Evolutionary conservation across 805 yeast species (phyloP).

Genomic region (Candida odintsovae): DNA sequence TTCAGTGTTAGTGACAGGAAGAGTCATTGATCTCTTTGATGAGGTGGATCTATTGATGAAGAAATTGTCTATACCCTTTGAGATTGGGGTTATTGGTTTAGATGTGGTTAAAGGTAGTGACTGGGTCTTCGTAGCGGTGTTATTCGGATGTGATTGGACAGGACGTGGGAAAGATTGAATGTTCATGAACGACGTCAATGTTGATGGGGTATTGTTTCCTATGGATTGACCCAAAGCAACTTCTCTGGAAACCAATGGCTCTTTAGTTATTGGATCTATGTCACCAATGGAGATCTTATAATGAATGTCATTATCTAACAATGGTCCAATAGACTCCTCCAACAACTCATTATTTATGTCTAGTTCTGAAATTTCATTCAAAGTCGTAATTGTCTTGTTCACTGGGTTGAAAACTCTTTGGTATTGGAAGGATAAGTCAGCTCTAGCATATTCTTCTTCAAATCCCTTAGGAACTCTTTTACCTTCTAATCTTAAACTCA

Average conservation of each 20-base stretch:
- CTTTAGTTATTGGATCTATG: slow-evolving; percentile 49
- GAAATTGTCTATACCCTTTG: background rate
- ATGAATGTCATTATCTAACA: slow-evolving; percentile 41
- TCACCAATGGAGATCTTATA: slow-evolving; percentile 55
- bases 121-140: background rate
- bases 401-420: slow-evolving; percentile 83
- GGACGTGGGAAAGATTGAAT: background rate
- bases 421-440: slow-evolving; percentile 73
- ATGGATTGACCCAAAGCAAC: background rate
- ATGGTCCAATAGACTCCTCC: slow-evolving; percentile 34
- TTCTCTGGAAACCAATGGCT: slow-evolving; percentile 16
- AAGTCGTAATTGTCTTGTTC: slow-evolving; percentile 40
- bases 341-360: slow-evolving; percentile 24
- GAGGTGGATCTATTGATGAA: background rate
- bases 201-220: background rate
- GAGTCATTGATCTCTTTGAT: background rate
- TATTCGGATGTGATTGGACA: background rate
- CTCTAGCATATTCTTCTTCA: slow-evolving; percentile 53
- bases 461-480: slow-evolving; percentile 55
- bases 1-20: background rate
- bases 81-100: background rate
- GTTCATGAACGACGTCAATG: background rate
- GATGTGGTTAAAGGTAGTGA: background rate
- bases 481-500: slow-evolving; percentile 55
- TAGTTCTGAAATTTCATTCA: slow-evolving; percentile 49